Conservation (phyloP, 345 rosid genomes). For the Raphanus sativus region DNA sequence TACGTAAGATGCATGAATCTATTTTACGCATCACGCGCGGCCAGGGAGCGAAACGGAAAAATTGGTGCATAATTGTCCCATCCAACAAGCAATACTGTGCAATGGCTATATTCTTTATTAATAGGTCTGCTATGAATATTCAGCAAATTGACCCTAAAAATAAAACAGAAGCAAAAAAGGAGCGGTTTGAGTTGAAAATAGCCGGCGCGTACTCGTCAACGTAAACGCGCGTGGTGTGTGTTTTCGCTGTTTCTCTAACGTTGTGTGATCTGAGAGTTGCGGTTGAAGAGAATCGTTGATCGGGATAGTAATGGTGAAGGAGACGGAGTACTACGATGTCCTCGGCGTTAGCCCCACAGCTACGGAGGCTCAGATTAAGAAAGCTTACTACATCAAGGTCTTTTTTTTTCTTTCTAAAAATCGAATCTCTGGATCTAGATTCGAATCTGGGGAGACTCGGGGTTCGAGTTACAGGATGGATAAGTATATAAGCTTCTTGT, state of each 20-base stretch:
- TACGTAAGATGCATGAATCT: too few relatives aligned
- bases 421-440: constrained; percentile 5
- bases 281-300: constrained; percentile 16
- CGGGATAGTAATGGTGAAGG: constrained; percentile 66
- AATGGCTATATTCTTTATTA: too few relatives aligned
- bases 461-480: not conserved
- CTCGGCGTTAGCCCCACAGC: constrained; percentile 93
- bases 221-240: not conserved
- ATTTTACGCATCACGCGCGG: too few relatives aligned
- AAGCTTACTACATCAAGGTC: constrained; percentile 97
- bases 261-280: constrained; percentile 14
- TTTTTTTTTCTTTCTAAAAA: not conserved
- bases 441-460: not conserved
- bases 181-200: constrained; percentile 27
- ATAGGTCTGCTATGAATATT: too few relatives aligned
- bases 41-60: too few relatives aligned
- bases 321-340: constrained; percentile 90
- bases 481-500: constrained; percentile 5
- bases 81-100: too few relatives aligned
- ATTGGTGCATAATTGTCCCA: too few relatives aligned
- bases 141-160: too few relatives aligned
- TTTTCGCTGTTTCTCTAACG: not conserved
- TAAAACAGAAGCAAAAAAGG: not conserved
- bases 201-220: constrained; percentile 17
- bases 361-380: constrained; percentile 90